Evolutionary conservation across 2,329 filamentous ascomycete genomes (phyloP).

Genomic region (Paradendryphiella salina): DNA sequence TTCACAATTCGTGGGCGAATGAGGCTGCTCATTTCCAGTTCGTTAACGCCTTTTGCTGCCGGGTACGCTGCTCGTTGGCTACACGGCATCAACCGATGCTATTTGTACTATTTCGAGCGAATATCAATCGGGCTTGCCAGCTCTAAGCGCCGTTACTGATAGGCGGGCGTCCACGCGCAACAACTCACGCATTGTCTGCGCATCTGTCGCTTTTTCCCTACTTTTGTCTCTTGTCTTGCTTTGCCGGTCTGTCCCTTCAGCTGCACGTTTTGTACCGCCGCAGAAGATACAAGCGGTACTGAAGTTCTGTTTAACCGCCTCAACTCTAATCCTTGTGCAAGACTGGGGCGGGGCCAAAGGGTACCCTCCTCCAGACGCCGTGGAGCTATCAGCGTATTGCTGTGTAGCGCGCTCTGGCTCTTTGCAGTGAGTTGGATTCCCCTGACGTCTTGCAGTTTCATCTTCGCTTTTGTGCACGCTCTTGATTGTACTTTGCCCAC

Average conservation of each 20-base stretch:
- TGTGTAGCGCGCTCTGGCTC: slow-evolving; percentile 45
- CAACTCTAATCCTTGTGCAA: slow-evolving; percentile 39
- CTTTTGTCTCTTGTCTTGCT: slow-evolving; percentile 28
- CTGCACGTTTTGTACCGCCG: slow-evolving; percentile 42
- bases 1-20: slow-evolving; percentile 34
- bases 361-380: slow-evolving; percentile 45
- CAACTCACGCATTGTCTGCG: slow-evolving; percentile 35
- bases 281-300: slow-evolving; percentile 45
- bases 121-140: slow-evolving; percentile 35
- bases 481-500: slow-evolving; percentile 34
- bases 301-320: slow-evolving; percentile 43
- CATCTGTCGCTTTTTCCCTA: slow-evolving; percentile 37
- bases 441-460: slow-evolving; percentile 35
- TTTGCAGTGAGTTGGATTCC: slow-evolving; percentile 46
- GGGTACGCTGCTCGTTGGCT: slow-evolving; percentile 32
- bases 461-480: slow-evolving; percentile 30
- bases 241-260: slow-evolving; percentile 39
- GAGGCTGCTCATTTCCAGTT: slow-evolving; percentile 32
- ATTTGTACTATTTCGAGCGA: slow-evolving; percentile 44
- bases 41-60: slow-evolving; percentile 41
- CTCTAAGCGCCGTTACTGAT: slow-evolving; percentile 47
- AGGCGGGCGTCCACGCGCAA: slow-evolving; percentile 40
- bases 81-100: slow-evolving; percentile 31
- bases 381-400: slow-evolving; percentile 41
- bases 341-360: slow-evolving; percentile 45